phyloP scores from a whole-genome alignment of 2,329 filamentous ascomycete species.

The Lachnellula suecica region DNA sequence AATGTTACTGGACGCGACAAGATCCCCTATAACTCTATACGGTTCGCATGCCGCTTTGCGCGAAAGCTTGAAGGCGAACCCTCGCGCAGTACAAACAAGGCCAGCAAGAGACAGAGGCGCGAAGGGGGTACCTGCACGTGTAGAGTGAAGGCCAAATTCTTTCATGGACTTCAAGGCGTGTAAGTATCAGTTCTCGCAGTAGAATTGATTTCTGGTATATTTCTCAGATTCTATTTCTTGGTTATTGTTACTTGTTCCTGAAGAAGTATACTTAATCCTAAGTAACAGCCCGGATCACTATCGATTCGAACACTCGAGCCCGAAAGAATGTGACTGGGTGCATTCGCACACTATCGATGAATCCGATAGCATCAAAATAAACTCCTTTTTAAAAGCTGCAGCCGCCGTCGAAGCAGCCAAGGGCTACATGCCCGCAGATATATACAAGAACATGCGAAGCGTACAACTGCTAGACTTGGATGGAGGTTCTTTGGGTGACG shows the following conservation, averaged over 20 bases:
- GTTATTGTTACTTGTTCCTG: too few relatives aligned
- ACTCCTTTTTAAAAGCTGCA: slow-evolving; percentile 9
- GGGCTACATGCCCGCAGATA: slow-evolving; percentile 12
- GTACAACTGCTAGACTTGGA: slow-evolving; percentile 3
- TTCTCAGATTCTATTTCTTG: too few relatives aligned
- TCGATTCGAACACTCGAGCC: slow-evolving; percentile 9
- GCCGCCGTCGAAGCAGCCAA: slow-evolving; percentile 10
- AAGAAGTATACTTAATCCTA: too few relatives aligned
- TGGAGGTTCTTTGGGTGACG: background rate
- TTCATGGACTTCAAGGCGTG: slow-evolving; percentile 6
- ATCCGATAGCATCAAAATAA: slow-evolving; percentile 10
- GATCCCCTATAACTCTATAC: slow-evolving; percentile 8
- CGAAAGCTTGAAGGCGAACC: slow-evolving; percentile 6
- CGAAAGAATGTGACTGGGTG: slow-evolving; percentile 4
- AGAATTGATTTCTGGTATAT: too few relatives aligned
- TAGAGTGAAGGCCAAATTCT: slow-evolving; percentile 11
- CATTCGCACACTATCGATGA: slow-evolving; percentile 14
- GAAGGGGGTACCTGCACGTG: slow-evolving; percentile 12
- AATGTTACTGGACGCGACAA: slow-evolving; percentile 5
- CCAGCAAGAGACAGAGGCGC: slow-evolving; percentile 5
- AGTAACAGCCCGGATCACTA: slow-evolving; percentile 10
- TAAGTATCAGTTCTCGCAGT: too few relatives aligned
- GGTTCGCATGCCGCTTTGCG: slow-evolving; percentile 11
- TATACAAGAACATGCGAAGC: slow-evolving; percentile 7
- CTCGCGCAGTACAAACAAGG: background rate